phyloP scores from a whole-genome alignment of 2,329 filamentous ascomycete species.

The Aspergillus neoniger region DNA sequence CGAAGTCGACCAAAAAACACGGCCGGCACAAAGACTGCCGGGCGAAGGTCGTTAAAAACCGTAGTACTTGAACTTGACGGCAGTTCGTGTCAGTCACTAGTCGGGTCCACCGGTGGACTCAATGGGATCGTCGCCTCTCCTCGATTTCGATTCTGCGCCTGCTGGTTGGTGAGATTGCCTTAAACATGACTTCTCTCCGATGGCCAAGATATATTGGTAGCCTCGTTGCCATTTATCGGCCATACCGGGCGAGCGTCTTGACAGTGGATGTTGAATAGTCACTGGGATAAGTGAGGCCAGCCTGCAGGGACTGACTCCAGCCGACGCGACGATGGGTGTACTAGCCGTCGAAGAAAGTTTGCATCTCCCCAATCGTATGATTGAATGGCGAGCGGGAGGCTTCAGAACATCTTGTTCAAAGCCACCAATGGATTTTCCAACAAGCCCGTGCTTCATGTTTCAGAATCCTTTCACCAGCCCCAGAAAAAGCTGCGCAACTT shows the following conservation, averaged over 20 bases:
- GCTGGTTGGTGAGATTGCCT: neutral
- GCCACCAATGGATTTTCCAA: slow-evolving; percentile 17
- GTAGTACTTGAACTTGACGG: slow-evolving; percentile 3
- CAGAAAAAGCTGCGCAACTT: neutral
- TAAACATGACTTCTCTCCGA: neutral
- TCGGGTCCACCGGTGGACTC: slow-evolving; percentile 14
- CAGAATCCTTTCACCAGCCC: slow-evolving; percentile 4
- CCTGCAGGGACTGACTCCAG: neutral
- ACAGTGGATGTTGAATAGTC: neutral
- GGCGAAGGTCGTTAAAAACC: neutral
- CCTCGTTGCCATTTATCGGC: neutral
- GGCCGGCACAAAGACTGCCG: neutral
- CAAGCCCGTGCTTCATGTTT: slow-evolving; percentile 25
- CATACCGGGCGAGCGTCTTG: neutral
- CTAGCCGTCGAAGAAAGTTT: neutral
- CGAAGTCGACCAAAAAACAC: neutral
- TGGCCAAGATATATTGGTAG: neutral
- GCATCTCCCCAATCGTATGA: slow-evolving; percentile 13
- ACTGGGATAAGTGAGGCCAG: neutral
- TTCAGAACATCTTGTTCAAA: neutral
- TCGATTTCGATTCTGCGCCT: neutral
- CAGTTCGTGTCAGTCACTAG: slow-evolving; percentile 15
- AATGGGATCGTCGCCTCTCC: neutral
- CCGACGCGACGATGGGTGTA: neutral
- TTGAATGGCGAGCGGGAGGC: slow-evolving; percentile 1